A percentile compares a stretch with the other conserved stretches of the same genome.
These are phyloP conservation scores for Spironucleus salmonicida DNA, from an alignment of 208 protist species.

Conservation along the genomic window DNA sequence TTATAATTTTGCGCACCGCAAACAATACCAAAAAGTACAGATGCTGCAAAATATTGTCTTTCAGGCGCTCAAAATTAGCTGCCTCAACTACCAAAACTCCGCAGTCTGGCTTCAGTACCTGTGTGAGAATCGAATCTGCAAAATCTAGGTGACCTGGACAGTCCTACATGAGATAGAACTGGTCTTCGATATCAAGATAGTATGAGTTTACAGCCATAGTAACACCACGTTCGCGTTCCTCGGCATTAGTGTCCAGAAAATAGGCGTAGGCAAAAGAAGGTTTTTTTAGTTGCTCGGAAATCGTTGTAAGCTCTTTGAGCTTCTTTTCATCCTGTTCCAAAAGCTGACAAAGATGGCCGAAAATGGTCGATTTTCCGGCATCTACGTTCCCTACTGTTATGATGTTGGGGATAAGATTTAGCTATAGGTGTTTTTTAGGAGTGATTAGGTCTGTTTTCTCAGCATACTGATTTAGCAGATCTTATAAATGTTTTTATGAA, in stretches of 20 bases:
- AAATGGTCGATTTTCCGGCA: conserved; percentile 20
- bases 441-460: no score
- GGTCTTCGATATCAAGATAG: neutral
- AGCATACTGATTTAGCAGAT: no score
- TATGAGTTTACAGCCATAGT: conserved; percentile 1
- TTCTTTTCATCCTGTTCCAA: no score
- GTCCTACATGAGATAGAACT: neutral
- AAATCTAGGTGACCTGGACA: conserved; percentile 26
- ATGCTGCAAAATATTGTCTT: neutral
- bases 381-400: conserved; percentile 8
- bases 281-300: neutral
- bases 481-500: no score
- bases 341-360: conserved; percentile 11
- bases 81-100: conserved; percentile 8
- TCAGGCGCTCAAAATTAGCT: neutral
- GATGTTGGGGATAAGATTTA: no score
- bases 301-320: no score
- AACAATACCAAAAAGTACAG: conserved; percentile 1
- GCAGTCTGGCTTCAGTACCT: neutral
- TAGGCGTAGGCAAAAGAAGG: neutral
- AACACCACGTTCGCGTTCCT: conserved; percentile 5
- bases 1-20: neutral
- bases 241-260: conserved; percentile 8
- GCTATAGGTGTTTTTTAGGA: no score
- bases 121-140: neutral